Evolutionary conservation across 805 yeast species (phyloP), one percentile per base, ranked within the genome.

Genomic region (Yamadazyma sp.): DNA sequence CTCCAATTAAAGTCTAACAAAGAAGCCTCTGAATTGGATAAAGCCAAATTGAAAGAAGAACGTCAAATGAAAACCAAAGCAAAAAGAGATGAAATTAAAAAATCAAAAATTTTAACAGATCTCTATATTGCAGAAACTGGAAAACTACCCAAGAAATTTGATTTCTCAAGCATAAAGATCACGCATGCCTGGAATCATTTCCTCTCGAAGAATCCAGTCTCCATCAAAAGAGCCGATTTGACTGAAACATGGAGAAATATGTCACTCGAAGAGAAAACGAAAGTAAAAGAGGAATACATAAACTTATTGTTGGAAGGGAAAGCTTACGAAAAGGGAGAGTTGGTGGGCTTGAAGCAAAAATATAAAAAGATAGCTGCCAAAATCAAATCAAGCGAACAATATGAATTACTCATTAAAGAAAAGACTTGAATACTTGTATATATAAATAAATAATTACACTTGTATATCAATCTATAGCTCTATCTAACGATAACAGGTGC

Each of bases 141-240:
- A 21, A 25, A 8, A 45, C 40, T 30, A 23, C 53, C 25, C 38
- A 23, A 17, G 2, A 40, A 34, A 19, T 44, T 27, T 32, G 40
- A 44, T 23, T 39, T 20, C 19, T 7, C 15, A n/a, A n/a, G n/a
- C n/a, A n/a, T n/a, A n/a, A n/a, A n/a, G n/a, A n/a, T n/a, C n/a
- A n/a, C 54, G 16, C 56, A 62, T 36, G 67, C 68, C 1, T 62
- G 67, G 65, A 62, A 63, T 48, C 62, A 59, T 37, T 62, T 23
- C 20, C 19, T 32, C 10, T 33, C 47, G 4, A 43, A 40, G 18
- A 23, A 31, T 15, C n/a, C n/a, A n/a, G n/a, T n/a, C 35, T 23
- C 22, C 5, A 15, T 6, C 19, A 24, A 10, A 21, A 10, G 9
- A 20, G 43, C 16, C 14, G 39, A 41, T 21, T 33, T 47, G 8